Evolutionary conservation across 257 asterid species (phyloP), one percentile per base, ranked within the genome.

Genomic region (Pogostemon cablin): DNA sequence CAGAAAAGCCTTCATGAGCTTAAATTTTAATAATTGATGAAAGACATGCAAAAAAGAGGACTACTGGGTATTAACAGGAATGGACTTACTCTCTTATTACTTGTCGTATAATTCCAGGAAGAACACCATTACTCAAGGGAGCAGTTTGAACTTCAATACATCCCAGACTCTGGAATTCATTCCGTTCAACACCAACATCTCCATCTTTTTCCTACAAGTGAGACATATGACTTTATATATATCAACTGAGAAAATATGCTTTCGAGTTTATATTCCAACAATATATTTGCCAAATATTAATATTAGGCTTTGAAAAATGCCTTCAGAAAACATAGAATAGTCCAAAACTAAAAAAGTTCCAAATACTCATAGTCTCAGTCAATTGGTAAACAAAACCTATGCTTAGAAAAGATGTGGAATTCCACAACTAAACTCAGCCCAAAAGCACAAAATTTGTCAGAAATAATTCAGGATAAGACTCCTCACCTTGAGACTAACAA

Each of bases 101-200:
- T 83, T 91, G 96, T 60, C 98, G 90, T 76, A 90, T 75, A 66
- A 95, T 85, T 77, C 98, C 99, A 9, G 99, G 98, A 77, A 95
- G 96, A 62, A 88, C 89, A 65, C 97, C 98, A 41, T 87, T 91
- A 41, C 69, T 54, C 50, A 91, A 46, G 41, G 98, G 88, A 73
- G 99, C 91, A 40, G 95, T 89, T 82, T 89, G 99, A 73, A 89
- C 79, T 80, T 89, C 97, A 62, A 88, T 56, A 69, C 73, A 65
- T 41, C 59, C 73, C 17, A 25, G 38, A 60, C 42, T 71, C 71
- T 48, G 85, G 17, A 60, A 53, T 47, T 76, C 78, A 69, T 77
- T 68, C 77, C 53, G 67, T 74, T 81, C 74, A 59, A 38, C 25
- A 40, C 64, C 37, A 62, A 5, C 17, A 68, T 74, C 80, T 58